phyloP scores from a whole-genome alignment of 768 basidiomycete species.

The Sporobolomyces roseus region DNA sequence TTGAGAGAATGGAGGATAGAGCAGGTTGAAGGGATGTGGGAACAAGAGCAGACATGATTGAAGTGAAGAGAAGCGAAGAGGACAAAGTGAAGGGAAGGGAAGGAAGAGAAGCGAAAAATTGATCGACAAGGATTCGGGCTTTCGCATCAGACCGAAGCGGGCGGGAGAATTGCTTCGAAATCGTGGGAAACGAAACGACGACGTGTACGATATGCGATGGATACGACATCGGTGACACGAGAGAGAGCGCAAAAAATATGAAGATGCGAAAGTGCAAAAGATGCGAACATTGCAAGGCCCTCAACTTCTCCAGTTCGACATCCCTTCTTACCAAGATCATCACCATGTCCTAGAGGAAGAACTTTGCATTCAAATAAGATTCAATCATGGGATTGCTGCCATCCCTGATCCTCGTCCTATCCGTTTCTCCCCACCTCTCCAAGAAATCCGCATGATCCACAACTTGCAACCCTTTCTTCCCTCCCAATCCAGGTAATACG shows the following conservation, averaged over 20 bases:
- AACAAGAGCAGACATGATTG: constrained; percentile 7
- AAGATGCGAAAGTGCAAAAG: no score
- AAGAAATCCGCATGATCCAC: constrained; percentile 86
- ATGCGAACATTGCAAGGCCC: no score
- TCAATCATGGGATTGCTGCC: constrained; percentile 45
- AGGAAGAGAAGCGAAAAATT: not conserved
- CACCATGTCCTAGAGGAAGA: constrained; percentile 18
- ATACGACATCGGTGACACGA: no score
- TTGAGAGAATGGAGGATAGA: not conserved
- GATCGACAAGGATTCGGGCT: not conserved
- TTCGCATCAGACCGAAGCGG: no score
- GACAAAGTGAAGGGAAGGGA: not conserved
- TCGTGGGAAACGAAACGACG: no score
- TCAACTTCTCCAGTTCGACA: no score
- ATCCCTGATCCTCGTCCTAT: constrained; percentile 55
- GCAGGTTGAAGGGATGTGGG: not conserved
- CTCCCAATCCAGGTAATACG: constrained; percentile 21
- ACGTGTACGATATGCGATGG: no score
- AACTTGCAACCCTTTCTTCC: constrained; percentile 71
- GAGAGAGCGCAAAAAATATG: no score
- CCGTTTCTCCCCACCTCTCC: constrained; percentile 73
- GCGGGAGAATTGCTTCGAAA: no score
- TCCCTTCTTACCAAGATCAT: no score
- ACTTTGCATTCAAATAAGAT: constrained; percentile 41
- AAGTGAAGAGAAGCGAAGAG: not conserved